Conservation (phyloP, 164 flowering plant genomes). For the Nymphaea colorata region DNA sequence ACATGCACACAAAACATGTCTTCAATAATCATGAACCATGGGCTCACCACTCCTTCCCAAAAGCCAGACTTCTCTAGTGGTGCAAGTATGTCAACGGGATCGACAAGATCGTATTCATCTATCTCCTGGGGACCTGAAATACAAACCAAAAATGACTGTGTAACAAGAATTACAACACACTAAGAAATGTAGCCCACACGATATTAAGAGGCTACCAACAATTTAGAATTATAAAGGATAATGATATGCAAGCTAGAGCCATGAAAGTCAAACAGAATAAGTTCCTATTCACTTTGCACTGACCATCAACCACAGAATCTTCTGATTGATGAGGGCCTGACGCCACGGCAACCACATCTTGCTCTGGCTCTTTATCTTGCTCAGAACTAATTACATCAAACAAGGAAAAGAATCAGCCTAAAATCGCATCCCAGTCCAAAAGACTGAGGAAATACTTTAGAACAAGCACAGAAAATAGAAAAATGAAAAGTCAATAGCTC, state of each 20-base stretch:
- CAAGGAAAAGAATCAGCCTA: background rate
- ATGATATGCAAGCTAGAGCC: background rate
- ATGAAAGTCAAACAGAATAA: background rate
- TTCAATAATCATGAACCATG: background rate
- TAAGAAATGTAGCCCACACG: too few relatives aligned
- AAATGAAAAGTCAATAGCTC: too few relatives aligned
- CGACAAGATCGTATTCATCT: slow-evolving; percentile 96
- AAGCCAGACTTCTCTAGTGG: slow-evolving; percentile 94
- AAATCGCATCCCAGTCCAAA: too few relatives aligned
- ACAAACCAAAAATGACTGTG: too few relatives aligned
- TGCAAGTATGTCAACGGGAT: slow-evolving; percentile 93
- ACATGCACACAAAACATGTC: background rate
- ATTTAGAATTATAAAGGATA: background rate
- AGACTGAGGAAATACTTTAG: too few relatives aligned
- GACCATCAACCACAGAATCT: slow-evolving; percentile 64
- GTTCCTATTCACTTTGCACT: slow-evolving; percentile 4
- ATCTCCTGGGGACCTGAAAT: slow-evolving; percentile 78
- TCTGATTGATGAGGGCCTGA: slow-evolving; percentile 56
- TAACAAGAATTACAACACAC: too few relatives aligned
- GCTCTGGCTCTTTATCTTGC: slow-evolving; percentile 98
- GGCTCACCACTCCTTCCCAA: slow-evolving; percentile 99
- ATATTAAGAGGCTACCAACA: background rate
- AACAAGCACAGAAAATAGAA: too few relatives aligned
- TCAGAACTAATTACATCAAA: slow-evolving; percentile 53
- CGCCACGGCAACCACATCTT: slow-evolving; percentile 52